A percentile compares a stretch with the other conserved stretches of the same genome.
Evolutionary conservation across 768 basidiomycete species (phyloP).

Genomic region (Pholiota conissans): DNA sequence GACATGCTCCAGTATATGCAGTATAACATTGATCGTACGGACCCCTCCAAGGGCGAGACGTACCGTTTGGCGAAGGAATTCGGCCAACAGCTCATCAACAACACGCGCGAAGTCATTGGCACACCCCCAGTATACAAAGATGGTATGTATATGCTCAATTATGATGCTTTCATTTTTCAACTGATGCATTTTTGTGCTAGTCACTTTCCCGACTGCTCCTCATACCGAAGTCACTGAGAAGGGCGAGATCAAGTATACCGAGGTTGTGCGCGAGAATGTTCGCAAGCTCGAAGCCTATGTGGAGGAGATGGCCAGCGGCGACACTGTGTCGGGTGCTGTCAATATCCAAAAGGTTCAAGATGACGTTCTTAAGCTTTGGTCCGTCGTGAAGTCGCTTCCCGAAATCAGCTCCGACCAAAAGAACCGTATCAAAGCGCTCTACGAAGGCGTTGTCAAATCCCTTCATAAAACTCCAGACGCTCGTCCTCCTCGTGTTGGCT

Average conservation of each 20-base stretch:
- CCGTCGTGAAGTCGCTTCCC: slow-evolving; percentile 94
- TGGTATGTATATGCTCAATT: slow-evolving; percentile 53
- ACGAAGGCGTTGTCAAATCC: slow-evolving; percentile 94
- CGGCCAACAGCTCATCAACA: slow-evolving; percentile 93
- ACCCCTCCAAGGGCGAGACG: slow-evolving; percentile 81
- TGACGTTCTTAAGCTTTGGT: slow-evolving; percentile 96
- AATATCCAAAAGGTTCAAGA: slow-evolving; percentile 99
- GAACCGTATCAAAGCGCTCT: slow-evolving; percentile 90
- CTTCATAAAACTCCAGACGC: slow-evolving; percentile 78
- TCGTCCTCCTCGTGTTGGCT: slow-evolving; percentile 41
- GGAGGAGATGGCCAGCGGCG: slow-evolving; percentile 97
- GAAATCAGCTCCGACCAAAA: slow-evolving; percentile 98
- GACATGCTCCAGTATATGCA: slow-evolving; percentile 94
- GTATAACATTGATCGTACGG: slow-evolving; percentile 85
- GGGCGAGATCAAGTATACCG: slow-evolving; percentile 93
- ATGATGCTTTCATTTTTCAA: slow-evolving; percentile 3
- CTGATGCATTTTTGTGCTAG: slow-evolving; percentile 34
- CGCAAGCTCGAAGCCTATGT: slow-evolving; percentile 98
- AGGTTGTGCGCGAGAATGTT: slow-evolving; percentile 94
- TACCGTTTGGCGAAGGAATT: slow-evolving; percentile 97
- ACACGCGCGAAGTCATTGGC: slow-evolving; percentile 81
- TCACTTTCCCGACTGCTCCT: slow-evolving; percentile 98
- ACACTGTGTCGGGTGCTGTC: slow-evolving; percentile 76
- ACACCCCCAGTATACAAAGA: slow-evolving; percentile 94
- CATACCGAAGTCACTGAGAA: slow-evolving; percentile 90